Conservation (phyloP, 768 basidiomycete species). For the Pisolithus marmoratus region DNA sequence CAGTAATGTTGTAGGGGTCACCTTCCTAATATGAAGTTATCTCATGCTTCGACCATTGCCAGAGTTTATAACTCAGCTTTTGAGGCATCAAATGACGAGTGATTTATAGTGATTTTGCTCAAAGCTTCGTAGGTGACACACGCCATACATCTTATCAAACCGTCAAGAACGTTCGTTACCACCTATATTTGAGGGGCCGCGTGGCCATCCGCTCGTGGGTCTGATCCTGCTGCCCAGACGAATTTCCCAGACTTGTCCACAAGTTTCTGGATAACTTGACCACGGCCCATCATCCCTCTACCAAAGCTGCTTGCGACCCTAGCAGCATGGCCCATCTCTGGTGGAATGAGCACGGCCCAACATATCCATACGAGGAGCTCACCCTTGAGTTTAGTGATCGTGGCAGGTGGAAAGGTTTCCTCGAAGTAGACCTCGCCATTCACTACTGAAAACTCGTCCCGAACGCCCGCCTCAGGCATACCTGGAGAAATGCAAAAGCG, state of each 20-base stretch:
- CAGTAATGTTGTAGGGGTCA: no score
- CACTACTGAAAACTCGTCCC: slow-evolving; percentile 47
- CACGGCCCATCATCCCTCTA: slow-evolving; percentile 69
- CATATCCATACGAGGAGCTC: slow-evolving; percentile 12
- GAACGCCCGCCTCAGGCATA: slow-evolving; percentile 52
- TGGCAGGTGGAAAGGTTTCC: slow-evolving; percentile 64
- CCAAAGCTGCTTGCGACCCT: slow-evolving; percentile 53
- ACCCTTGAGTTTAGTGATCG: slow-evolving; percentile 66
- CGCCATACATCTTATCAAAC: neutral
- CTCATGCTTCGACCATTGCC: no score
- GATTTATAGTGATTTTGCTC: no score
- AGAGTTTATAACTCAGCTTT: no score
- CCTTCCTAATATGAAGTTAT: no score
- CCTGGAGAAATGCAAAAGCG: slow-evolving; percentile 94
- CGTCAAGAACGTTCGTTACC: neutral
- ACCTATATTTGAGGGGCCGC: slow-evolving; percentile 76
- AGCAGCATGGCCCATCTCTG: slow-evolving; percentile 89
- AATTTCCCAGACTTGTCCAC: slow-evolving; percentile 55
- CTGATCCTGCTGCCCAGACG: slow-evolving; percentile 96
- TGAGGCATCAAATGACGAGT: no score
- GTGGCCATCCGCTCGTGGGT: slow-evolving; percentile 83
- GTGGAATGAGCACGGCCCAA: neutral
- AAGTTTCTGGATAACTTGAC: slow-evolving; percentile 85
- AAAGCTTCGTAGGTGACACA: no score
- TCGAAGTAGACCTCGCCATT: slow-evolving; percentile 89